These are phyloP conservation scores for Myrica gale DNA, from an alignment of 306 rosid species.

Conservation along the genomic window DNA sequence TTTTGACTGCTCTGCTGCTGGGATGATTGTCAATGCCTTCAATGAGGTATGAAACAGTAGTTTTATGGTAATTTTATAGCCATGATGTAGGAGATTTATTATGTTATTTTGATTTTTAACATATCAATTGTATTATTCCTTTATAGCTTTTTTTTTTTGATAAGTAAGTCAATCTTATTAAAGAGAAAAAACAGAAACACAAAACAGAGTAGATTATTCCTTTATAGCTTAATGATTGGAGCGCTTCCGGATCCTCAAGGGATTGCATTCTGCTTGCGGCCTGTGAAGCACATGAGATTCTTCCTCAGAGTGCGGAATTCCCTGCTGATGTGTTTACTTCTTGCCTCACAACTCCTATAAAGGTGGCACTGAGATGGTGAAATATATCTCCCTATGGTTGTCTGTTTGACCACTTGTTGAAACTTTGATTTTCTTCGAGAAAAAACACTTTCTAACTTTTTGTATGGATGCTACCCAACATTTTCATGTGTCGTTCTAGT, in stretches of 20 bases:
- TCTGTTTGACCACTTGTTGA: conserved; percentile 10
- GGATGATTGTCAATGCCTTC: conserved; percentile 80
- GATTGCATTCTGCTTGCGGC: conserved; percentile 98
- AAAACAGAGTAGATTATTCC: too few species aligned
- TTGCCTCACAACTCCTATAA: conserved; percentile 96
- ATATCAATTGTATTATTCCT: conserved; percentile 32
- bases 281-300: conserved; percentile 94
- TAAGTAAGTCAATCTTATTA: too few species aligned
- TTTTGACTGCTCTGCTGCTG: conserved; percentile 97
- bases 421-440: conserved; percentile 6
- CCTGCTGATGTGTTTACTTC: conserved; percentile 98
- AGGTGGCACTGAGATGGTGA: conserved; percentile 99
- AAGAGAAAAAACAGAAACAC: too few species aligned
- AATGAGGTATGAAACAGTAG: conserved; percentile 53
- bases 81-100: neutral
- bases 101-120: conserved; percentile 22
- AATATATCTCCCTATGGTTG: conserved; percentile 29
- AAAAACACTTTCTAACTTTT: neutral
- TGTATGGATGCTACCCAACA: neutral
- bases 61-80: conserved; percentile 11
- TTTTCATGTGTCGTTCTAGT: neutral
- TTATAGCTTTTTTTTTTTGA: too few species aligned
- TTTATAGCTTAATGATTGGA: conserved; percentile 79
- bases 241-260: conserved; percentile 68
- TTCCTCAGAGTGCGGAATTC: conserved; percentile 97